Evolutionary conservation across 805 yeast genomes (phyloP).

Genomic region (Yarrowia osloensis): DNA sequence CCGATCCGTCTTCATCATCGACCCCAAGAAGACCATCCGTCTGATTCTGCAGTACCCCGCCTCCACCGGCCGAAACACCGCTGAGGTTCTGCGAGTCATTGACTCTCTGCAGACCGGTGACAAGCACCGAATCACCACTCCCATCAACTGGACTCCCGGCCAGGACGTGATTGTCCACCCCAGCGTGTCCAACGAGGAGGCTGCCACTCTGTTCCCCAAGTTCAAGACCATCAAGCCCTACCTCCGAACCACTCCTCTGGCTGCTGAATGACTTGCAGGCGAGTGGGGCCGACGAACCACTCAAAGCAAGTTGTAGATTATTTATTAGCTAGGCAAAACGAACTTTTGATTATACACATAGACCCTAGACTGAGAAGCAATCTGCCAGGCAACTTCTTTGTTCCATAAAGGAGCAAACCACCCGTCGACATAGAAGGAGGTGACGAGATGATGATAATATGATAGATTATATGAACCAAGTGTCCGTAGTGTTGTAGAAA

Average conservation of each 20-base stretch:
- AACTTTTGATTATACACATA: neutral
- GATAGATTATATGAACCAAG: too few species aligned
- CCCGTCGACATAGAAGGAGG: too few species aligned
- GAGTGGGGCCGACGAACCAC: conserved; percentile 24
- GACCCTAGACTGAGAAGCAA: too few species aligned
- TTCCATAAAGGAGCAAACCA: too few species aligned
- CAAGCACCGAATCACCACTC: conserved; percentile 85
- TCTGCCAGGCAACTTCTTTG: too few species aligned
- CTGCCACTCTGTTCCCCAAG: conserved; percentile 82
- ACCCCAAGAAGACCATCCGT: conserved; percentile 89
- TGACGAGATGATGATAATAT: too few species aligned
- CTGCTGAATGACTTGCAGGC: conserved; percentile 30
- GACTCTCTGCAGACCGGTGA: conserved; percentile 90
- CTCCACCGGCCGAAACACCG: conserved; percentile 91
- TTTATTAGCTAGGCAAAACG: conserved; percentile 19
- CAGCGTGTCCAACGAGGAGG: conserved; percentile 77
- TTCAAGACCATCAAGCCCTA: conserved; percentile 90
- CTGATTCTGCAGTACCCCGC: conserved; percentile 89
- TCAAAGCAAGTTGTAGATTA: conserved; percentile 30
- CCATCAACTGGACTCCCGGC: conserved; percentile 90
- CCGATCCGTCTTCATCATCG: conserved; percentile 91
- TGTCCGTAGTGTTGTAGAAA: too few species aligned
- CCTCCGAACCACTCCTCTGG: conserved; percentile 66
- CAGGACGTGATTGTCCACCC: conserved; percentile 95
- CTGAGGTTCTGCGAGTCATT: conserved; percentile 87